Percentiles rank a stretch among this genome's conserved stretches.
phyloP scores from a whole-genome alignment of 2,329 filamentous ascomycete genomes.

The Aspergillus flavus region DNA sequence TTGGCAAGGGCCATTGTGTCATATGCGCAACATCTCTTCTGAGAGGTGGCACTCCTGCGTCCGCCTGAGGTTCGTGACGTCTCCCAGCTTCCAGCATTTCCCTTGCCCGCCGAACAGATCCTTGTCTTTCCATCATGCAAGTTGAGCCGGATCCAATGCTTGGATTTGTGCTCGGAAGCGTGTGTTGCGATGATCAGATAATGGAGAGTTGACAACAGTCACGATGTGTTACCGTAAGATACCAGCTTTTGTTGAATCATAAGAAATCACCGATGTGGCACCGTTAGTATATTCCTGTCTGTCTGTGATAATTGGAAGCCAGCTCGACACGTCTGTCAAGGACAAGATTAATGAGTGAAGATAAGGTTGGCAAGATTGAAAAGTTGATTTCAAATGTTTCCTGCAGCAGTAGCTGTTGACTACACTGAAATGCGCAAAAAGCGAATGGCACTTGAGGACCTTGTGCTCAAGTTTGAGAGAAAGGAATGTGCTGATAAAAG shows the following conservation, averaged over 20 bases:
- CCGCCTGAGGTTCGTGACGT: conserved; percentile 23
- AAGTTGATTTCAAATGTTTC: conserved; percentile 7
- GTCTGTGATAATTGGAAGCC: conserved; percentile 2
- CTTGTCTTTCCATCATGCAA: conserved; percentile 26
- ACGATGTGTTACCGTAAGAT: conserved; percentile 1
- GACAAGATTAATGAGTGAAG: conserved; percentile 7
- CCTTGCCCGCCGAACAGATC: conserved; percentile 40
- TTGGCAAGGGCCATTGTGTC: conserved; percentile 52
- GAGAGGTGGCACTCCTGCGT: conserved; percentile 18
- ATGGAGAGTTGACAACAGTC: conserved; percentile 1
- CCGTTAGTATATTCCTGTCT: not conserved
- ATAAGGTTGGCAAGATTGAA: conserved; percentile 7
- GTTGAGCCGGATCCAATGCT: conserved; percentile 17
- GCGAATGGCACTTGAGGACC: conserved; percentile 21
- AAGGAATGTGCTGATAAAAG: conserved; percentile 25
- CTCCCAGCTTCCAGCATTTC: conserved; percentile 37
- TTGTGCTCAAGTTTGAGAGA: conserved; percentile 21
- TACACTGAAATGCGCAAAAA: conserved; percentile 7
- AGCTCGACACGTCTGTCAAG: conserved; percentile 17
- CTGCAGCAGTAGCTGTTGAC: conserved; percentile 4
- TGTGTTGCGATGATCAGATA: conserved; percentile 16
- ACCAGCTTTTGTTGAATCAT: conserved; percentile 6
- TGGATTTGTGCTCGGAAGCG: conserved; percentile 21
- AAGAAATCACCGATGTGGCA: not conserved
- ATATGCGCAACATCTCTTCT: conserved; percentile 34